phyloP scores from a whole-genome alignment of 139 green algal species.

The Ostreobium quekettii region DNA sequence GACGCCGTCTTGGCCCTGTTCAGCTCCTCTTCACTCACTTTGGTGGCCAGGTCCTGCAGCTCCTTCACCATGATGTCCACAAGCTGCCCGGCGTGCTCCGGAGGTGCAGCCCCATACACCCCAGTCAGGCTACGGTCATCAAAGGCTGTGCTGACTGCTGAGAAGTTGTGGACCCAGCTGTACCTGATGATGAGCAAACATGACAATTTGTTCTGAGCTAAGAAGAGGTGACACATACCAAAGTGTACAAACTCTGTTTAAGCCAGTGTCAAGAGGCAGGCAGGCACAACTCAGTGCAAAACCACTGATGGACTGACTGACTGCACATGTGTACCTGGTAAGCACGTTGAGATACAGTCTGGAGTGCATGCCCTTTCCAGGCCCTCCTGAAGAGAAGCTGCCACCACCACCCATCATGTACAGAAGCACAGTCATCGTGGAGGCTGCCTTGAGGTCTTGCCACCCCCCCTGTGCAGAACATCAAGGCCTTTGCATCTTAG shows the following conservation, averaged over 20 bases:
- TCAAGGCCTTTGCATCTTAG: too few relatives aligned
- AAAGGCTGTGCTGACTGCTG: slow-evolving; percentile 76
- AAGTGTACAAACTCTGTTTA: too few relatives aligned
- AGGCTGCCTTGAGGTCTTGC: slow-evolving; percentile 72
- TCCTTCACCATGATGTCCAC: slow-evolving; percentile 21
- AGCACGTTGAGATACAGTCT: slow-evolving; percentile 91
- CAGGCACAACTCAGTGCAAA: too few relatives aligned
- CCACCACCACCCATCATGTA: slow-evolving; percentile 87
- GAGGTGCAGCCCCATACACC: slow-evolving; percentile 2
- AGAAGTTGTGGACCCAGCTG: slow-evolving; percentile 76
- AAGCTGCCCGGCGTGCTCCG: neutral
- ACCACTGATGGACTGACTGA: too few relatives aligned
- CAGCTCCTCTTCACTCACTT: slow-evolving; percentile 64
- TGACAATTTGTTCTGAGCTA: too few relatives aligned
- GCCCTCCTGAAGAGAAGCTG: slow-evolving; percentile 78
- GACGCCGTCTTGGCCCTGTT: slow-evolving; percentile 77
- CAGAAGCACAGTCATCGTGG: slow-evolving; percentile 76
- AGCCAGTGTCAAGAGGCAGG: too few relatives aligned
- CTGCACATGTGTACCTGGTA: slow-evolving; percentile 49
- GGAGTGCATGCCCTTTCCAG: slow-evolving; percentile 97
- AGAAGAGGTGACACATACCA: too few relatives aligned
- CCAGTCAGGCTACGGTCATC: slow-evolving; percentile 45
- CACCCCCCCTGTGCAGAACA: slow-evolving; percentile 62
- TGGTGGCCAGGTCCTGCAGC: slow-evolving; percentile 45
- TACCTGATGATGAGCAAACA: slow-evolving; percentile 81